Percentiles rank a stretch among this genome's conserved stretches.
Evolutionary conservation across 2,329 filamentous ascomycete species (phyloP).

Genomic region (Diaporthe caulivora): DNA sequence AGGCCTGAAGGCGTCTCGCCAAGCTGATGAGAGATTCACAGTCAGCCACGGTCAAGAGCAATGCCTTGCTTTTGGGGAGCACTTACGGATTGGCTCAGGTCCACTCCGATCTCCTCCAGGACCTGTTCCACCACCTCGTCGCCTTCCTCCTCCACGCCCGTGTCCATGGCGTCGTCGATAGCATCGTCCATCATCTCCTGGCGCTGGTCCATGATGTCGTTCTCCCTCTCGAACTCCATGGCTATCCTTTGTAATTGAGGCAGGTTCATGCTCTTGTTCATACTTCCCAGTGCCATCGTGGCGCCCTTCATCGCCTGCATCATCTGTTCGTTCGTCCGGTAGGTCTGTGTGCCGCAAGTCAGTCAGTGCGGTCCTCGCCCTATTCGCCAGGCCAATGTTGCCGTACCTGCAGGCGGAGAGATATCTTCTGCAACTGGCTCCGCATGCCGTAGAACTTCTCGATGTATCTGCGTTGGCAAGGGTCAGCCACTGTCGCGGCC

Average conservation of each 20-base stretch:
- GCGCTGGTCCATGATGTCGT: conserved; percentile 98
- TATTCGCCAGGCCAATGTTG: not conserved
- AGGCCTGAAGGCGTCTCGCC: conserved; percentile 91
- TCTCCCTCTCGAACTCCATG: conserved; percentile 99
- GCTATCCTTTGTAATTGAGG: conserved; percentile 95
- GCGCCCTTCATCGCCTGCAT: conserved; percentile 99
- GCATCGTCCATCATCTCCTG: conserved; percentile 99
- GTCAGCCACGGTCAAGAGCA: conserved; percentile 18
- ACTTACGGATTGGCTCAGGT: conserved; percentile 89
- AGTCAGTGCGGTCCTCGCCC: not conserved
- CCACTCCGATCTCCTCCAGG: conserved; percentile 95
- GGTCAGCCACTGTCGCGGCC: conserved; percentile 18
- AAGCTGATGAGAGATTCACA: conserved; percentile 68
- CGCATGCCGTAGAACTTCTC: conserved; percentile 99
- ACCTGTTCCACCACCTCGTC: conserved; percentile 98
- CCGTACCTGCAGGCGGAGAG: conserved; percentile 87
- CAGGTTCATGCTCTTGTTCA: conserved; percentile 98
- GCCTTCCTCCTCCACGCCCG: conserved; percentile 91
- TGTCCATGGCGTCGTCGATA: conserved; percentile 94
- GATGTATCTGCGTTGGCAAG: conserved; percentile 74
- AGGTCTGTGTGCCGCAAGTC: conserved; percentile 72
- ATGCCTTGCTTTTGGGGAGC: not conserved
- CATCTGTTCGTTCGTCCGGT: conserved; percentile 99
- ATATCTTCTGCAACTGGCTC: conserved; percentile 96
- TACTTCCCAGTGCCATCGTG: conserved; percentile 90